phyloP scores from a whole-genome alignment of 108 stramenopile species.

The Nannochloropsis gaditana region DNA sequence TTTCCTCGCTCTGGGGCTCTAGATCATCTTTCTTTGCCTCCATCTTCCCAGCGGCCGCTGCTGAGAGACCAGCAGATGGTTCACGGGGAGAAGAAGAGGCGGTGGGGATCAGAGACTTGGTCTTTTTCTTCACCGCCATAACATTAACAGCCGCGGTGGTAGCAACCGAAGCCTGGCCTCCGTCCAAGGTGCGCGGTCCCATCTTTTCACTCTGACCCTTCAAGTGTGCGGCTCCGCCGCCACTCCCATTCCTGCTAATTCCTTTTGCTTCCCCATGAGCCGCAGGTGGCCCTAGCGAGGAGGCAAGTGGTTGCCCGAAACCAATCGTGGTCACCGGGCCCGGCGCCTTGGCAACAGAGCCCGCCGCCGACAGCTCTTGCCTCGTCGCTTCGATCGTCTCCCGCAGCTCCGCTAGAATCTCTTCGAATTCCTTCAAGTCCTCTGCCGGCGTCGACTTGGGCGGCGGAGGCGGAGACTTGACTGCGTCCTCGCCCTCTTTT shows the following conservation, averaged over 20 bases:
- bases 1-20: neutral
- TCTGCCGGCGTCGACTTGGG: neutral
- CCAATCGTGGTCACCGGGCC: neutral
- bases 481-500: neutral
- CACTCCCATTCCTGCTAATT: neutral
- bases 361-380: neutral
- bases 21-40: neutral
- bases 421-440: slow-evolving; percentile 8
- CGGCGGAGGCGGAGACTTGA: neutral
- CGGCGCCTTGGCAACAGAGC: neutral
- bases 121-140: neutral
- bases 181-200: too few relatives aligned
- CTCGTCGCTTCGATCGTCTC: slow-evolving; percentile 13
- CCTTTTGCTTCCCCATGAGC: neutral
- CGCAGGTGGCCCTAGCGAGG: too few relatives aligned
- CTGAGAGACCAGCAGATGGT: neutral
- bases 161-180: too few relatives aligned
- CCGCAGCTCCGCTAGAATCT: neutral
- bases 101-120: neutral
- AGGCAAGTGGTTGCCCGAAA: neutral
- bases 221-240: too few relatives aligned
- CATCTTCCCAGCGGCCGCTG: neutral
- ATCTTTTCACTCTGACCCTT: too few relatives aligned
- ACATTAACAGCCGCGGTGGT: neutral
- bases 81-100: too few relatives aligned